These are phyloP conservation scores for Serendipita sp. DNA, from an alignment of 768 basidiomycete species.

Conservation along the genomic window DNA sequence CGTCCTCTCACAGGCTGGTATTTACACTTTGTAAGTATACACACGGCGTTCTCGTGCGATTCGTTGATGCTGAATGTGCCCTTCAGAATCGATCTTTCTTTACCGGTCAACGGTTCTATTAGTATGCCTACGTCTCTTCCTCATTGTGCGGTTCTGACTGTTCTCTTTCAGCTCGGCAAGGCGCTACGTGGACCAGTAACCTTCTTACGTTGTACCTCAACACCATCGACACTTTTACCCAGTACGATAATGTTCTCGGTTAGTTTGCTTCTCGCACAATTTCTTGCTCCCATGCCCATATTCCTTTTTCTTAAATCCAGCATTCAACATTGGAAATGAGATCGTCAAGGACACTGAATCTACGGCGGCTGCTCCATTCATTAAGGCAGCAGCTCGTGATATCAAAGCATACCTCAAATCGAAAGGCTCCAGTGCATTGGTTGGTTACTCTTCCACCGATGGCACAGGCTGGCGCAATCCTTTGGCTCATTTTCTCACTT, in stretches of 20 bases:
- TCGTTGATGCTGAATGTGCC: slow-evolving; percentile 3
- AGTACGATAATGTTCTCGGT: slow-evolving; percentile 80
- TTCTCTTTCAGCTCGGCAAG: slow-evolving; percentile 31
- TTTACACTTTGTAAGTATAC: slow-evolving; percentile 67
- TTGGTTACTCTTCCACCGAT: slow-evolving; percentile 80
- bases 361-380: slow-evolving; percentile 55
- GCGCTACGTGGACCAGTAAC: slow-evolving; percentile 68
- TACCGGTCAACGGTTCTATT: slow-evolving; percentile 77
- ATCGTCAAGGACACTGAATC: slow-evolving; percentile 35
- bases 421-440: slow-evolving; percentile 43
- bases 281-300: not conserved
- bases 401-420: slow-evolving; percentile 66
- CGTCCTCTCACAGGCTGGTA: slow-evolving; percentile 57
- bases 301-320: not conserved
- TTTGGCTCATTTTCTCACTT: slow-evolving; percentile 66
- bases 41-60: not conserved
- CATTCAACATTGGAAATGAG: slow-evolving; percentile 81
- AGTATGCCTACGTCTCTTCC: not conserved
- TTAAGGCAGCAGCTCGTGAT: slow-evolving; percentile 87
- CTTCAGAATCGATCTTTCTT: slow-evolving; percentile 64
- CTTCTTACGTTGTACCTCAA: slow-evolving; percentile 60
- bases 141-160: slow-evolving; percentile 9
- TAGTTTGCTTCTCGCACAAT: not conserved
- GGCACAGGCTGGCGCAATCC: slow-evolving; percentile 45
- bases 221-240: slow-evolving; percentile 65